Percentiles rank a stretch among this genome's conserved stretches.
Conservation (phyloP, 108 stramenopile genomes). For the Cyclotella cryptica region DNA sequence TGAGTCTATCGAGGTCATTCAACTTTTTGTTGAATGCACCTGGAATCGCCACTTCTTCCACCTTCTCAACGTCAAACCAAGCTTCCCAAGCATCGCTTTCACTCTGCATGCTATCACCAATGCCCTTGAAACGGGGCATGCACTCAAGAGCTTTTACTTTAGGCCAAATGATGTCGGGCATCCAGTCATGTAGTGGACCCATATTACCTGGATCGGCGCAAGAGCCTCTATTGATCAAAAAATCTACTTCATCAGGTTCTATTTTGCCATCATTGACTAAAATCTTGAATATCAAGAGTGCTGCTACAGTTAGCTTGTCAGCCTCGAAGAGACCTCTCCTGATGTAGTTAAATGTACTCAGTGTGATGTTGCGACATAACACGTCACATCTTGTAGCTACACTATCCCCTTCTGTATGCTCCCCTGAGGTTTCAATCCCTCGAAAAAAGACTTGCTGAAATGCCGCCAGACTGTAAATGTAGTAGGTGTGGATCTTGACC, state of each 20-base stretch:
- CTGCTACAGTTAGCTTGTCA: slow-evolving; percentile 83
- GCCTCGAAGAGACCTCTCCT: slow-evolving; percentile 77
- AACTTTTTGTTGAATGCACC: slow-evolving; percentile 72
- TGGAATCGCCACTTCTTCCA: slow-evolving; percentile 71
- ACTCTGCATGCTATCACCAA: slow-evolving; percentile 81
- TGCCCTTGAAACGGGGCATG: slow-evolving; percentile 59
- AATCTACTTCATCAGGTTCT: slow-evolving; percentile 63
- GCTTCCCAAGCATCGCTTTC: slow-evolving; percentile 80
- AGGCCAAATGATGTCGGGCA: slow-evolving; percentile 78
- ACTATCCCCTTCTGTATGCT: neutral
- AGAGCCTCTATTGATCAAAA: slow-evolving; percentile 61
- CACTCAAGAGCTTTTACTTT: slow-evolving; percentile 76
- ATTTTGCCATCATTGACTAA: slow-evolving; percentile 70
- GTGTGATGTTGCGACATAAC: slow-evolving; percentile 70
- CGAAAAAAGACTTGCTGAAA: slow-evolving; percentile 80
- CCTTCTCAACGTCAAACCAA: slow-evolving; percentile 79
- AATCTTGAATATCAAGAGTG: slow-evolving; percentile 73
- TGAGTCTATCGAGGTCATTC: slow-evolving; percentile 60
- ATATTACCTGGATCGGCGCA: slow-evolving; percentile 75
- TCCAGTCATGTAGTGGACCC: slow-evolving; percentile 83
- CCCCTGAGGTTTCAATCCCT: slow-evolving; percentile 63
- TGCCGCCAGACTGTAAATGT: slow-evolving; percentile 83
- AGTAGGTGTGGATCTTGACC: slow-evolving; percentile 86
- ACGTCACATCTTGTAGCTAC: slow-evolving; percentile 57
- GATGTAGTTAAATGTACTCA: slow-evolving; percentile 75